Conservation (phyloP, 352 stramenopile genomes). For the Phytophthora idaei region DNA sequence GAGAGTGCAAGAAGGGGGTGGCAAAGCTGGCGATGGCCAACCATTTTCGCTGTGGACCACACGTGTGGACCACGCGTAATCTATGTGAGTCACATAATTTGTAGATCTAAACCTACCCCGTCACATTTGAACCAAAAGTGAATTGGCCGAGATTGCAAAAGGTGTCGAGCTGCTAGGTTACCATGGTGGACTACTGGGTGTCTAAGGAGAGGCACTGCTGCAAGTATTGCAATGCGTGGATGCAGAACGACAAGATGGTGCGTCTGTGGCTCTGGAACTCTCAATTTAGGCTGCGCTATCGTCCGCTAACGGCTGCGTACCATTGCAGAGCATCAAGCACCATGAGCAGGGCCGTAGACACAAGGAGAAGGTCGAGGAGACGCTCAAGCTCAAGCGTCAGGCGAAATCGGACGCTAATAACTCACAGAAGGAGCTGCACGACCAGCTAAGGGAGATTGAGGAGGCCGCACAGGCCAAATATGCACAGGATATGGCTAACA, state of each 20-base stretch:
- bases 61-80: conserved; percentile 1
- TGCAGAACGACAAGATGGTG: conserved; percentile 78
- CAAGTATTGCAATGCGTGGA: conserved; percentile 91
- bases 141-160: not conserved
- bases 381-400: conserved; percentile 76
- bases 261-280: conserved; percentile 3
- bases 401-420: conserved; percentile 63
- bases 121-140: conserved; percentile 2
- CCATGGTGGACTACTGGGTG: conserved; percentile 75
- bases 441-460: conserved; percentile 81
- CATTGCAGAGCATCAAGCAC: conserved; percentile 73
- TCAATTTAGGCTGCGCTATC: not conserved
- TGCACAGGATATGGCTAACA: conserved; percentile 56
- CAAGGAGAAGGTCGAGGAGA: conserved; percentile 76
- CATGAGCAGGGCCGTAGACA: conserved; percentile 81
- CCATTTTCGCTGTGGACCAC: conserved; percentile 15
- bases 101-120: not conserved
- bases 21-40: conserved; percentile 32
- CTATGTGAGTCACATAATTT: not conserved
- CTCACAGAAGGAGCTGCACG: conserved; percentile 60
- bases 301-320: not conserved
- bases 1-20: conserved; percentile 1
- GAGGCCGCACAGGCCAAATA: conserved; percentile 62
- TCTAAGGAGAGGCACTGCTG: conserved; percentile 80
- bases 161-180: not conserved